These are phyloP conservation scores for Gigaspora rosea DNA, from an alignment of 192 early-diverging fungal genomes.

Conservation along the genomic window DNA sequence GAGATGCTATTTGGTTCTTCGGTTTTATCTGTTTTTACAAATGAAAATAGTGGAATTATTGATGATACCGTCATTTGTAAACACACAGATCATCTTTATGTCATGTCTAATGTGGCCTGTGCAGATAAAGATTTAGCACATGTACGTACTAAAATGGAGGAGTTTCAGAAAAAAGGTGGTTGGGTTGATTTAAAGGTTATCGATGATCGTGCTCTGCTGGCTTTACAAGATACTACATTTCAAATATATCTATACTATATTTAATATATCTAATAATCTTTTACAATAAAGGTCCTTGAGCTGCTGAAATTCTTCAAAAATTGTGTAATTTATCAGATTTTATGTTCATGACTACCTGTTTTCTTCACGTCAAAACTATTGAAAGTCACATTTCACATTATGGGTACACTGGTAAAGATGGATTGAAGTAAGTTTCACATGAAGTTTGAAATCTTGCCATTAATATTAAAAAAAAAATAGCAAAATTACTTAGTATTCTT, in stretches of 20 bases:
- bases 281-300: constrained; percentile 58
- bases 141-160: constrained; percentile 73
- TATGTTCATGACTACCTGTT: constrained; percentile 84
- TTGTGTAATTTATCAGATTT: constrained; percentile 72
- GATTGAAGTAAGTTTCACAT: constrained; percentile 70
- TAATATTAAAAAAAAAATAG: too few relatives aligned
- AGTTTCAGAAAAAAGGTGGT: constrained; percentile 84
- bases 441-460: too few relatives aligned
- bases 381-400: constrained; percentile 88
- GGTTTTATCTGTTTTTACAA: constrained; percentile 93
- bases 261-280: not conserved
- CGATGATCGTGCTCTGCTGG: constrained; percentile 84
- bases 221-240: constrained; percentile 71
- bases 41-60: constrained; percentile 95
- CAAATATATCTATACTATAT: not conserved
- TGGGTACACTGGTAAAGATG: constrained; percentile 99
- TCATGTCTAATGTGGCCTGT: constrained; percentile 95
- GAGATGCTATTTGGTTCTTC: constrained; percentile 76
- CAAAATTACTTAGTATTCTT: not conserved
- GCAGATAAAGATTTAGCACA: constrained; percentile 96
- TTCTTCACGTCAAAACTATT: constrained; percentile 74
- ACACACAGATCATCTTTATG: constrained; percentile 76
- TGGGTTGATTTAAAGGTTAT: constrained; percentile 87
- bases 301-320: constrained; percentile 67
- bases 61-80: constrained; percentile 97